phyloP scores from a whole-genome alignment of 139 green algal genomes.

The Nannochloris sp. region DNA sequence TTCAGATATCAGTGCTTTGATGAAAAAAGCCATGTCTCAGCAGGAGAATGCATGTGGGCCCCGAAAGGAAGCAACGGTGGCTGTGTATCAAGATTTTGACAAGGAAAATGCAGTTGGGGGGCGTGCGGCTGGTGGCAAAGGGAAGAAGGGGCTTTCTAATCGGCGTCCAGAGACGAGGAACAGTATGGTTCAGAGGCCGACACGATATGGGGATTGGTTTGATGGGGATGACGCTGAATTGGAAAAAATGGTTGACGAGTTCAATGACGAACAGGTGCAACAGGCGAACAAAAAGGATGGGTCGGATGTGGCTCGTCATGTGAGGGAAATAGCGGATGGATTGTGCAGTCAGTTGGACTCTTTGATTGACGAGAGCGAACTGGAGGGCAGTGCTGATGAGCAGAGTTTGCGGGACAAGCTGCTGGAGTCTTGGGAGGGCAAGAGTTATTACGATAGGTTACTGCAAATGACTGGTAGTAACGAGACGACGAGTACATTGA shows the following conservation, averaged over 20 bases:
- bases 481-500: background rate
- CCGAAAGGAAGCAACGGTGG: constrained; percentile 8
- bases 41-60: background rate
- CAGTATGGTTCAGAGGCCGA: constrained; percentile 6
- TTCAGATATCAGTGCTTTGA: constrained; percentile 2
- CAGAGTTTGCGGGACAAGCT: constrained; percentile 19
- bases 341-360: constrained; percentile 19
- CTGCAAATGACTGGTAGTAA: constrained; percentile 7
- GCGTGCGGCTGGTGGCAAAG: background rate
- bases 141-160: background rate
- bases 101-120: background rate
- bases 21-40: background rate
- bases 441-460: constrained; percentile 15
- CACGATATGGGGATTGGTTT: constrained; percentile 27
- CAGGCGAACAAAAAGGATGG: background rate
- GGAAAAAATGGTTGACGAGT: constrained; percentile 16
- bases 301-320: constrained; percentile 8
- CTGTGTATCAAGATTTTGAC: background rate
- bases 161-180: background rate
- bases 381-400: background rate
- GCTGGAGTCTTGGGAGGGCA: constrained; percentile 26
- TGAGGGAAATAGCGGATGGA: constrained; percentile 15
- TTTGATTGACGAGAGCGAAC: constrained; percentile 18
- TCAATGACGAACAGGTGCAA: constrained; percentile 4
- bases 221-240: constrained; percentile 21